Evolutionary conservation across 75 land plant genomes (phyloP), one percentile per base, ranked within the genome.

Genomic region (Pinus taeda): DNA sequence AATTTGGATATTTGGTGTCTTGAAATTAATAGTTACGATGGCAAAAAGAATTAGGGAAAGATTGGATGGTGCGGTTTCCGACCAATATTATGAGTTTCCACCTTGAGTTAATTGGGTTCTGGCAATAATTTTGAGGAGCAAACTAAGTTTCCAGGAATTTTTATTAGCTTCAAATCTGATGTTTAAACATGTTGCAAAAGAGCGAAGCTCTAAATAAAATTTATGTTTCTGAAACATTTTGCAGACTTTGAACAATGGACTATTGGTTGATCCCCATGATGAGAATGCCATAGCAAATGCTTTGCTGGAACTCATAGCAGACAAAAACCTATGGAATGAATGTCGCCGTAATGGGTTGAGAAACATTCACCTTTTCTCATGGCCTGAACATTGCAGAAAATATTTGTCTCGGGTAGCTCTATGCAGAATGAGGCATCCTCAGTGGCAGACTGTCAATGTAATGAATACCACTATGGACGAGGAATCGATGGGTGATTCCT

Each of bases 351-450:
- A 89, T 77, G 93, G 93, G 45, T 77, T 86, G 81, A 74, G 79
- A 42, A 89, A 91, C 71, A 91, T 91, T 29, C 93, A 91, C 61
- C 72, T 82, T 36, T 91, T 79, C 69, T 91, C 91, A 6, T 91
- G 93, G 91, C 93, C 93, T 9, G 89, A 89, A 73, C 93, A 91
- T 59, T 91, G 93, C 76, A 80, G 86, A 18, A 91, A 82, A 13
- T 91, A 91, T 60, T 82, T 96, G 73, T 87, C 97, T n/a, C 81
- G 89, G 33, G 81, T 96, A 13, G 96, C 97, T 18, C 81, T 86
- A 12, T 96, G 97, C 77, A 79, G 95, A 39, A 94, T 87, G 91
- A 87, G 97, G 81, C 93, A 96, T 66, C 99, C 99, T 12, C 97
- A 91, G 42, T 96, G 99, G 95, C 88, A 96, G 71, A 90, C 75